Percentiles rank a stretch among this genome's conserved stretches.
Evolutionary conservation across 495 filamentous ascomycete genomes (phyloP).

Genomic region (Penicillium atrosanguineum): DNA sequence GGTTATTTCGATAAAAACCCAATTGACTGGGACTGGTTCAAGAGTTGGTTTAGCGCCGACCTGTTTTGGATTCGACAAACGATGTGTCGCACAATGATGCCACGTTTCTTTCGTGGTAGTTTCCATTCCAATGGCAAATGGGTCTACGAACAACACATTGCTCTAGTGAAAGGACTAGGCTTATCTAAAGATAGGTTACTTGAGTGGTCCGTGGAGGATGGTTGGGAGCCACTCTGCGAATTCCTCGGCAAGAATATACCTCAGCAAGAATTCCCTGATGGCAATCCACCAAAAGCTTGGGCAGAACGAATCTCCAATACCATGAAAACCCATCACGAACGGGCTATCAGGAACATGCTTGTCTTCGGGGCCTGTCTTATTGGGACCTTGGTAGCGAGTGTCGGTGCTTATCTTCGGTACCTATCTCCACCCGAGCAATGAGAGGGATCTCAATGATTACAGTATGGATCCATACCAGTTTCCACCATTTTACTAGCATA

Average conservation of each 20-base stretch:
- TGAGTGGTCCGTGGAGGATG: constrained; percentile 43
- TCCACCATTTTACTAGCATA: too few relatives aligned
- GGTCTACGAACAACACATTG: constrained; percentile 13
- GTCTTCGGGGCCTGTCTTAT: constrained; percentile 6
- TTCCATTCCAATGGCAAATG: constrained; percentile 9
- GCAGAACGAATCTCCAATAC: constrained; percentile 17
- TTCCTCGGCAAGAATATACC: constrained; percentile 6
- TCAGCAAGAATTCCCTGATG: constrained; percentile 1
- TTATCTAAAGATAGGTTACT: constrained; percentile 29
- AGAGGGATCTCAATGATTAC: too few relatives aligned
- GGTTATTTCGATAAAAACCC: constrained; percentile 6
- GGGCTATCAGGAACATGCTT: constrained; percentile 17
- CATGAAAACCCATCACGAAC: constrained; percentile 9
- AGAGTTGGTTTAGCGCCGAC: constrained; percentile 15
- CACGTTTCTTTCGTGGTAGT: constrained; percentile 12
- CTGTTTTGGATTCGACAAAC: constrained; percentile 17
- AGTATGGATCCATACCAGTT: too few relatives aligned
- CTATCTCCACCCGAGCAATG: too few relatives aligned
- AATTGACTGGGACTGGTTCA: constrained; percentile 11
- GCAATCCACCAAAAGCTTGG: constrained; percentile 17
- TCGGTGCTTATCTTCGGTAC: too few relatives aligned
- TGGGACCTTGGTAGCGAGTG: not conserved
- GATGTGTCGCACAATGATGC: constrained; percentile 11
- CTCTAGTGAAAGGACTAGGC: constrained; percentile 18
- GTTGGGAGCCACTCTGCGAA: constrained; percentile 46